Evolutionary conservation across 1,284 basidiomycete species (phyloP), one percentile per base, ranked within the genome.

Genomic region (Anthracocystis walkeri): DNA sequence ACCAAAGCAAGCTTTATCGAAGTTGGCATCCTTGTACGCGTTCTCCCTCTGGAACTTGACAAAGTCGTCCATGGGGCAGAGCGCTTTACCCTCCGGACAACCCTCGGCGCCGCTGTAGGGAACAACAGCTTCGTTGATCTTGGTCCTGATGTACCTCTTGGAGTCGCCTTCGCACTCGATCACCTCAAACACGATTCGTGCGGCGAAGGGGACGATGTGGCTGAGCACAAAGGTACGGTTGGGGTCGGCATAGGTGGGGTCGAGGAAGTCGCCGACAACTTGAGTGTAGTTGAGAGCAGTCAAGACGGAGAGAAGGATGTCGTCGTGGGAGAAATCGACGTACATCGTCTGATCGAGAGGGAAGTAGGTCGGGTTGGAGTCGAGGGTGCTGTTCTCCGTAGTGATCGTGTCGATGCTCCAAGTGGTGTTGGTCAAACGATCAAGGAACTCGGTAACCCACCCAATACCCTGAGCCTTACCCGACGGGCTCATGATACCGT

Each of bases 91-190:
- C 78, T 91, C 86, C 10, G 86, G 70, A 76, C 89, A 85, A 0
- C 89, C 90, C 11, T 91, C 89, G 77, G 93, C 95, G 38, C 91
- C 89, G 2, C 91, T 91, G 42, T 96, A 88, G 1, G 95, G 93
- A 1, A 90, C 88, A 1, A 95, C 92, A 4, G 92, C 94, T 82
- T 97, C 95, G 86, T 96, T 96, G 85, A 94, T 89, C 81, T 92
- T 89, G 58, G 92, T 87, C 6, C 93, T 90, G 72, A 94, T 90
- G 78, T 93, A 92, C 0, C 84, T 87, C 29, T 88, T 88, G 1
- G 46, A 20, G 5, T 63, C 52, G 7, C 33, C 58, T 7, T 63
- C 25, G 70, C 78, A 82, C 16, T 80, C 70, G 46, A 80, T 42
- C 7, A 85, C 67, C 40, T 80, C 67, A 27, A 77, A 77, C 2